Percentiles rank a stretch among this genome's conserved stretches.
Evolutionary conservation across 345 rosid genomes (phyloP).

Genomic region (Reutealis trisperma): DNA sequence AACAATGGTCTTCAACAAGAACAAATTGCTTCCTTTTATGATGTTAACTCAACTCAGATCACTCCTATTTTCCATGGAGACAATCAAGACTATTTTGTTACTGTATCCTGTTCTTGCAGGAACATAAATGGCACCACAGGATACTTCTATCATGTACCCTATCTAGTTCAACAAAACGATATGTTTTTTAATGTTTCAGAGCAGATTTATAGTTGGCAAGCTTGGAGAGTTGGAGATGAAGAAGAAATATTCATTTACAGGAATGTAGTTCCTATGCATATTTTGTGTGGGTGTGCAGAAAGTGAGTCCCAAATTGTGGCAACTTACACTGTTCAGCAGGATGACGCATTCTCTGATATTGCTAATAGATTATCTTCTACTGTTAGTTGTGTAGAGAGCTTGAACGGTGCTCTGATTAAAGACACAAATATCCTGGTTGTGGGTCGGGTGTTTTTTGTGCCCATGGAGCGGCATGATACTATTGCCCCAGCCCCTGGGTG

Average conservation of each 20-base stretch:
- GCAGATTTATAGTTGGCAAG: constrained; percentile 45
- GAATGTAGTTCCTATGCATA: constrained; percentile 30
- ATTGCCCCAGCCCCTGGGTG: constrained; percentile 28
- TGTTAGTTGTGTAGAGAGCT: constrained; percentile 22
- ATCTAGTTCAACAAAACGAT: constrained; percentile 33
- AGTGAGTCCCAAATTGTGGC: constrained; percentile 37
- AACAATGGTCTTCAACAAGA: constrained; percentile 23
- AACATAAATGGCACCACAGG: constrained; percentile 27
- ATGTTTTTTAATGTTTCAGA: constrained; percentile 39
- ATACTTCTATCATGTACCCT: constrained; percentile 50
- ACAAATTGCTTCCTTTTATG: constrained; percentile 41
- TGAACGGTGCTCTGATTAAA: constrained; percentile 33
- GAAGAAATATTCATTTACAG: constrained; percentile 4
- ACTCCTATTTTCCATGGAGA: constrained; percentile 21
- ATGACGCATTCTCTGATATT: constrained; percentile 42
- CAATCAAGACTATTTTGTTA: constrained; percentile 43
- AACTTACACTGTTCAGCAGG: constrained; percentile 55
- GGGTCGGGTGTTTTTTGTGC: constrained; percentile 57
- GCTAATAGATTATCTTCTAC: constrained; percentile 36
- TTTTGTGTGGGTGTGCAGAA: constrained; percentile 55
- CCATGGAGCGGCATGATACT: constrained; percentile 31
- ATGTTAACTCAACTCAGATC: constrained; percentile 33
- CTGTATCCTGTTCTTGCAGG: constrained; percentile 49
- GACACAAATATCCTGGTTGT: constrained; percentile 24
- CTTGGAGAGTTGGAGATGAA: constrained; percentile 39